Evolutionary conservation across 2,329 filamentous ascomycete genomes (phyloP).

Genomic region (Myotisia sp.): DNA sequence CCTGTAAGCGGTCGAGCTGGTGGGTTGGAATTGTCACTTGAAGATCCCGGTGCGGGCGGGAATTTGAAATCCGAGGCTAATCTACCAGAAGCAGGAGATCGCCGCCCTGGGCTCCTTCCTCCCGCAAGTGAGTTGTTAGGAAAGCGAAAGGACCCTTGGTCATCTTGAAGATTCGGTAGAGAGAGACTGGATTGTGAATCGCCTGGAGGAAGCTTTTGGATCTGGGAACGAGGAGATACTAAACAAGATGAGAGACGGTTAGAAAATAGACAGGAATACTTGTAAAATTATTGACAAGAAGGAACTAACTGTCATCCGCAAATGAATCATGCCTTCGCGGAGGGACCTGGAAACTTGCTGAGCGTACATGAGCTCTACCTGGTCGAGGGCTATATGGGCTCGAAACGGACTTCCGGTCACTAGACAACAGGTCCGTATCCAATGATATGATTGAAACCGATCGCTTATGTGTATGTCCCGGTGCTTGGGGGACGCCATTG

Average conservation of each 20-base stretch:
- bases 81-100: conserved; percentile 15
- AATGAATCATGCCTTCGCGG: conserved; percentile 34
- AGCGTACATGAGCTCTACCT: conserved; percentile 55
- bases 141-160: conserved; percentile 15
- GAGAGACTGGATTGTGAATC: conserved; percentile 21
- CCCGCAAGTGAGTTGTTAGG: conserved; percentile 20
- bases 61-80: conserved; percentile 42
- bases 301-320: conserved; percentile 27
- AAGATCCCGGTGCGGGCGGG: conserved; percentile 31
- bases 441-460: conserved; percentile 75
- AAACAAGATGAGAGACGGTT: conserved; percentile 3
- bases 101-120: conserved; percentile 5
- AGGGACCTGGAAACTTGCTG: conserved; percentile 66
- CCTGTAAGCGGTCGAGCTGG: not conserved
- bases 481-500: conserved; percentile 15
- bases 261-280: not conserved
- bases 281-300: conserved; percentile 9
- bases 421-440: conserved; percentile 37
- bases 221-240: conserved; percentile 21
- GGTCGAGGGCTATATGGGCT: conserved; percentile 35
- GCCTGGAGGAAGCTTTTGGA: conserved; percentile 19
- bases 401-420: conserved; percentile 21
- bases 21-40: conserved; percentile 6
- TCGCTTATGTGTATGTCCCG: conserved; percentile 51
- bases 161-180: conserved; percentile 20